Evolutionary conservation across 345 rosid species (phyloP), one percentile per base, ranked within the genome.

Genomic region (Orychophragmus violaceus): DNA sequence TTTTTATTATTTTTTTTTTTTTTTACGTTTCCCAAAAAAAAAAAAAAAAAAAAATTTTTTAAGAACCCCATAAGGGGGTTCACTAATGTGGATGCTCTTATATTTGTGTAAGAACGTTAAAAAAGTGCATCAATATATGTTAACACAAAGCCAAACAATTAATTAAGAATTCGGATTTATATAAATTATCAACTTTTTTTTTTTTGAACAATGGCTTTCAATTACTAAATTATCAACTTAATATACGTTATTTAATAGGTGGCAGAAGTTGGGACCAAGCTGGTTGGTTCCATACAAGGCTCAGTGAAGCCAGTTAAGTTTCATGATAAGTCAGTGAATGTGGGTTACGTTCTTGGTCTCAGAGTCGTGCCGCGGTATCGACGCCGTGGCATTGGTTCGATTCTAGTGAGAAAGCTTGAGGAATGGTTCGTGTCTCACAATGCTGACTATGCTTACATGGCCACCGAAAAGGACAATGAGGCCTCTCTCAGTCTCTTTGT

Each of bases 261-360:
- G 51, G 95, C 95, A 1, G 84, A 81, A 76, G 13, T 83, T 59
- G 88, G 76, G 58, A 64, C 68, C 8, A 83, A 83, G 66, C 54
- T 90, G 64, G 90, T 83, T 28, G 95, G 97, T 51, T 84, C 79
- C 58, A 83, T 90, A 74, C 91, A 83, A 77, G 97, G 95, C 51
- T 80, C 95, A 4, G 80, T 87, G 58, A 90, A 87, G 81, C 77
- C 79, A 27, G 92, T 82, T 2, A 72, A 82, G 24, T 42, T 84
- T 37, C 72, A 72, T 50, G 41, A 65, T 18, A 72, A 77, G 63
- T 51, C 55, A 22, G 85, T 87, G 60, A 87, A 62, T 65, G 78
- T 82, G 14, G 97, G 95, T 36, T 90, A 90, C 46, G 63, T 84
- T 19, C 79, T 90, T 62, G 95, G 91, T 22, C 65, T 87, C 29